Percentiles rank a stretch among this genome's conserved stretches.
Conservation (phyloP, 1,284 basidiomycete species). For the Testicularia cyperi region DNA sequence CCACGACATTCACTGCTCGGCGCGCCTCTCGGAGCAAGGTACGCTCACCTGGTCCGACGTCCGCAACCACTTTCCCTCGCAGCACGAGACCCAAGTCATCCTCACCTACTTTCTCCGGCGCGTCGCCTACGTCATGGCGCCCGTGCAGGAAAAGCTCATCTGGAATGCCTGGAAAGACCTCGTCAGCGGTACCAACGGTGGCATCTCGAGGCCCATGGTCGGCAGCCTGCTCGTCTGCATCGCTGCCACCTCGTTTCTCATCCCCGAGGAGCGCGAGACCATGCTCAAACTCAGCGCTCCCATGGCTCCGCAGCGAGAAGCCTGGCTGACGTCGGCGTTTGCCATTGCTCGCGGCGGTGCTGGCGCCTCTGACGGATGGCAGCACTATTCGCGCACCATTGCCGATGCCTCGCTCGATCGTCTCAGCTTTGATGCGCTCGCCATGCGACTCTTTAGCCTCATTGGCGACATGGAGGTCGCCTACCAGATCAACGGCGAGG, state of each 20-base stretch:
- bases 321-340: constrained; percentile 16
- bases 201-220: constrained; percentile 17
- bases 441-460: constrained; percentile 10
- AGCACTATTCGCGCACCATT: constrained; percentile 8
- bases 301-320: constrained; percentile 15
- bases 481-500: constrained; percentile 18
- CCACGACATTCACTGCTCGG: no score
- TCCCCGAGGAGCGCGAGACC: constrained; percentile 12
- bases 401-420: constrained; percentile 17
- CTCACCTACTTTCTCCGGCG: constrained; percentile 16
- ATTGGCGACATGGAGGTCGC: constrained; percentile 15
- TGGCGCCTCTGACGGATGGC: neutral
- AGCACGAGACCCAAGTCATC: constrained; percentile 15
- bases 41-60: constrained; percentile 15
- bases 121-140: constrained; percentile 27
- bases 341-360: constrained; percentile 13
- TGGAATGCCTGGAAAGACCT: constrained; percentile 15
- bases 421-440: constrained; percentile 18
- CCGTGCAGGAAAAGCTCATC: constrained; percentile 23
- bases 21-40: no score
- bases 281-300: constrained; percentile 4
- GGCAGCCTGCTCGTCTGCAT: constrained; percentile 20
- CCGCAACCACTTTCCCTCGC: constrained; percentile 14
- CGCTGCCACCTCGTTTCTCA: constrained; percentile 10
- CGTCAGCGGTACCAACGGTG: constrained; percentile 1